Conservation (phyloP, 192 early-diverging fungal species). For the Radiomyces spectabilis region DNA sequence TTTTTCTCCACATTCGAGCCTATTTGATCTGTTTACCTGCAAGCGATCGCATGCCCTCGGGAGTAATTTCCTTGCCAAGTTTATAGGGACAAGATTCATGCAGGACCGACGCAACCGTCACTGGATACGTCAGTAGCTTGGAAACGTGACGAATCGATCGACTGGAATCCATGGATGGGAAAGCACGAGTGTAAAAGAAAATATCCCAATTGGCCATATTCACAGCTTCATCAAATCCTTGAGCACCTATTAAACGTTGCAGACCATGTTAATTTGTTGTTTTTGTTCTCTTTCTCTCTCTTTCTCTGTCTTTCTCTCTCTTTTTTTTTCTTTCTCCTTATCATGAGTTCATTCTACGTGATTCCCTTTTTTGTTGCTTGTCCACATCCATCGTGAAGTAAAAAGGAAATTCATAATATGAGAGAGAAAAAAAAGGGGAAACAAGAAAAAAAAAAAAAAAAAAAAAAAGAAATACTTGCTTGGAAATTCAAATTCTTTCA, state of each 20-base stretch:
- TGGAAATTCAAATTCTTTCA: constrained; percentile 78
- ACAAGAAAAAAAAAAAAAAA: constrained; percentile 1
- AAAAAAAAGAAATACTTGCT: constrained; percentile 18
- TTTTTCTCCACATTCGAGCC: too few relatives aligned
- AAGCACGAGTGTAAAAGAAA: constrained; percentile 72
- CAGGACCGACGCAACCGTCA: constrained; percentile 65
- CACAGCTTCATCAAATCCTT: constrained; percentile 65
- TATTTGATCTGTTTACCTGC: constrained; percentile 34
- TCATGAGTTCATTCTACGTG: too few relatives aligned
- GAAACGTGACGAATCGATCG: constrained; percentile 73
- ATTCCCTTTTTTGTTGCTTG: too few relatives aligned
- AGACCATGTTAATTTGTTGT: too few relatives aligned
- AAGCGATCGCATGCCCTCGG: constrained; percentile 67
- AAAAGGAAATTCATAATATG: neutral
- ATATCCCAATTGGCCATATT: constrained; percentile 75
- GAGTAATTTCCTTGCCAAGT: constrained; percentile 53
- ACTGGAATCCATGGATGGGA: constrained; percentile 60
- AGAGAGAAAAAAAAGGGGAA: too few relatives aligned
- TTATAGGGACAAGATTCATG: constrained; percentile 69
- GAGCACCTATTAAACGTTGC: too few relatives aligned
- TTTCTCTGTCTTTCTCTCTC: too few relatives aligned
- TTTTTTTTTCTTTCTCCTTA: too few relatives aligned
- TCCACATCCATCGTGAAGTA: too few relatives aligned
- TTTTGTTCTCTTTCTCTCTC: too few relatives aligned
- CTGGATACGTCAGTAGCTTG: constrained; percentile 71